These are phyloP conservation scores for Gynandropsis gynandra DNA, from an alignment of 345 rosid species.

Conservation along the genomic window DNA sequence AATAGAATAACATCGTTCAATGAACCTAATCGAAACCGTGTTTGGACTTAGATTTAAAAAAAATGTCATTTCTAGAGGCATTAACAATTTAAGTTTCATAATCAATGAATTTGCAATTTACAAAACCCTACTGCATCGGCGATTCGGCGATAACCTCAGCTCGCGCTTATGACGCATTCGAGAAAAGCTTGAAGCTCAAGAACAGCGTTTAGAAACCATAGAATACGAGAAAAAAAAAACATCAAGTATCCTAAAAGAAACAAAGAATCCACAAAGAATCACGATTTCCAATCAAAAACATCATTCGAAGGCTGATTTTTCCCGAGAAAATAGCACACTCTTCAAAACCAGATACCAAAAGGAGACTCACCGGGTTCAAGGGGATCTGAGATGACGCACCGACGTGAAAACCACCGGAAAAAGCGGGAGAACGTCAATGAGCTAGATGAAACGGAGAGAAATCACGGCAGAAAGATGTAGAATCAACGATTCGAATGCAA, in stretches of 20 bases:
- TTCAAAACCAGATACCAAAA: not conserved
- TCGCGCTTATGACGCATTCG: not conserved
- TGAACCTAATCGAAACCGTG: slow-evolving; percentile 2
- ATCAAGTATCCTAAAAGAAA: slow-evolving; percentile 4
- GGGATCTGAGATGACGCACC: slow-evolving; percentile 14
- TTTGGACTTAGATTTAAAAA: not conserved
- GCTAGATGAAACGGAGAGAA: slow-evolving; percentile 13
- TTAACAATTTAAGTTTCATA: too few relatives aligned
- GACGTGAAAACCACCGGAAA: slow-evolving; percentile 6
- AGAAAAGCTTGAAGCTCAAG: not conserved
- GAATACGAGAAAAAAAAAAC: not conserved
- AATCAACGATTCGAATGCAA: slow-evolving; percentile 1
- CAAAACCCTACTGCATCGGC: not conserved
- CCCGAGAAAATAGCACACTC: slow-evolving; percentile 3
- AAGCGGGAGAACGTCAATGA: slow-evolving; percentile 2
- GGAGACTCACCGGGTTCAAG: slow-evolving; percentile 16
- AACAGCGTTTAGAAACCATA: not conserved
- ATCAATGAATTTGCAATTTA: not conserved
- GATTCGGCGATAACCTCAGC: not conserved
- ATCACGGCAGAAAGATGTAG: slow-evolving; percentile 11
- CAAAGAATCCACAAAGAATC: not conserved
- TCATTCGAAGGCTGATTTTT: slow-evolving; percentile 10
- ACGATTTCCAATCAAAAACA: slow-evolving; percentile 9
- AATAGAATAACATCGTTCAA: not conserved
- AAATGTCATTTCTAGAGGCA: not conserved